phyloP scores from a whole-genome alignment of 2,329 filamentous ascomycete genomes.

The Colletotrichum cordylinicola region DNA sequence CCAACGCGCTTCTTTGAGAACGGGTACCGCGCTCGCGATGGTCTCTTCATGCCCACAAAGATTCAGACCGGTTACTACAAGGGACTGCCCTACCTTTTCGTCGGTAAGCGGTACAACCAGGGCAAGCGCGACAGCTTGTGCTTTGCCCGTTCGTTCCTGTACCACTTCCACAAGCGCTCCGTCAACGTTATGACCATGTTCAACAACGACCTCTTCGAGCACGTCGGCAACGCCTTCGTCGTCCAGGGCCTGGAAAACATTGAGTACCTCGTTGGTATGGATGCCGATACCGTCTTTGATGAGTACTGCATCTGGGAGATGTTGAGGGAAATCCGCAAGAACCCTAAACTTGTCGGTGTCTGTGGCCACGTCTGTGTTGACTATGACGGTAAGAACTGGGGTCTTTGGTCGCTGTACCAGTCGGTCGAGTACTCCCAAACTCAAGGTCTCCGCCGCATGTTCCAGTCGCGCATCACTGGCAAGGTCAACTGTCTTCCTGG shows the following conservation, averaged over 20 bases:
- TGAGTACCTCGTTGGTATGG: conserved; percentile 52
- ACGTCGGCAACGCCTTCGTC: conserved; percentile 43
- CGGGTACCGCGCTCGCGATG: conserved; percentile 51
- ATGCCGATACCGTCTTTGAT: conserved; percentile 54
- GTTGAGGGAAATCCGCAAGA: conserved; percentile 46
- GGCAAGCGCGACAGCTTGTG: conserved; percentile 56
- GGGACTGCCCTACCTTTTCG: conserved; percentile 50
- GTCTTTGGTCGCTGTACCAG: conserved; percentile 52
- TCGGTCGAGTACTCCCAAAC: conserved; percentile 54
- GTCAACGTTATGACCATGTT: conserved; percentile 50
- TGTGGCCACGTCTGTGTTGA: conserved; percentile 55
- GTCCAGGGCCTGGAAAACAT: conserved; percentile 42
- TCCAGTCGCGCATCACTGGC: conserved; percentile 53
- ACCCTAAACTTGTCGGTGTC: conserved; percentile 49
- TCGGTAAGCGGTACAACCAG: conserved; percentile 55
- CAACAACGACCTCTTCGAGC: conserved; percentile 47
- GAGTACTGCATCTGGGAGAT: conserved; percentile 49
- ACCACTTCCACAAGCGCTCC: conserved; percentile 51
- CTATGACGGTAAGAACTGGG: conserved; percentile 45
- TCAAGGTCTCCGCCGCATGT: conserved; percentile 51
- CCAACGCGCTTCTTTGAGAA: conserved; percentile 40
- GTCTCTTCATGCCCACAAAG: conserved; percentile 50
- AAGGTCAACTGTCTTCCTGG: conserved; percentile 55
- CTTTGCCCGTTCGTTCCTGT: conserved; percentile 53
- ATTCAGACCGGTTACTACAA: conserved; percentile 49